Conservation (phyloP, 352 stramenopile species). For the Globisporangium nunn region DNA sequence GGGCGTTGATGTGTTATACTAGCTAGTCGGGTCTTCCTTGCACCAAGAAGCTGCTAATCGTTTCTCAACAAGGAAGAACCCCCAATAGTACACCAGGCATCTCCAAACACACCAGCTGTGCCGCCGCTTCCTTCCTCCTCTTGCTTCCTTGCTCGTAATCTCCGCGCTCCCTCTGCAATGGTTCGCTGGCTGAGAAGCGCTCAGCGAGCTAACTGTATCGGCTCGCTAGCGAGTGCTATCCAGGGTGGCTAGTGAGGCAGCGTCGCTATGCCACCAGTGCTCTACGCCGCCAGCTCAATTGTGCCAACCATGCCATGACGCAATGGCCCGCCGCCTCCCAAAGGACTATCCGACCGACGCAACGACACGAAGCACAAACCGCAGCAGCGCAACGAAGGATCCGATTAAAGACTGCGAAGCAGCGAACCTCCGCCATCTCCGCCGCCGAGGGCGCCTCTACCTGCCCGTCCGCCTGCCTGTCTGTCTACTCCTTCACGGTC, state of each 20-base stretch:
- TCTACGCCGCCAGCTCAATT: background rate
- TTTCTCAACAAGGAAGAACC: slow-evolving; percentile 34
- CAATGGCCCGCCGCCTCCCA: too few species aligned
- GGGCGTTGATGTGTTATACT: slow-evolving; percentile 20
- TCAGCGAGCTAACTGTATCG: too few species aligned
- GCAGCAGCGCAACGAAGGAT: background rate
- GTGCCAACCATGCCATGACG: too few species aligned
- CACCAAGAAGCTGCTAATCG: slow-evolving; percentile 23
- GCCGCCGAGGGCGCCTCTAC: too few species aligned
- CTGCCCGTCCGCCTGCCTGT: background rate
- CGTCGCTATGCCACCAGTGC: too few species aligned
- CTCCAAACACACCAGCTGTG: slow-evolving; percentile 14
- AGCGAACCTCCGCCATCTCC: too few species aligned
- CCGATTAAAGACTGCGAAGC: background rate
- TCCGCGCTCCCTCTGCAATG: too few species aligned
- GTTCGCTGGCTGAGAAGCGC: too few species aligned
- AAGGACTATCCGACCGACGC: too few species aligned
- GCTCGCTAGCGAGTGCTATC: too few species aligned
- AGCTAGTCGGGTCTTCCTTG: slow-evolving; percentile 14
- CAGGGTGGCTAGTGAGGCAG: too few species aligned
- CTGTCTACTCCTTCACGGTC: slow-evolving; percentile 71
- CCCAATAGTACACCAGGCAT: slow-evolving; percentile 59
- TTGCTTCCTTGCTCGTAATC: background rate
- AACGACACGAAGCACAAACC: too few species aligned
- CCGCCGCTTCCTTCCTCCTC: slow-evolving; percentile 2